Conservation (phyloP, 2,329 filamentous ascomycete species). For the Colletotrichum kahawae region DNA sequence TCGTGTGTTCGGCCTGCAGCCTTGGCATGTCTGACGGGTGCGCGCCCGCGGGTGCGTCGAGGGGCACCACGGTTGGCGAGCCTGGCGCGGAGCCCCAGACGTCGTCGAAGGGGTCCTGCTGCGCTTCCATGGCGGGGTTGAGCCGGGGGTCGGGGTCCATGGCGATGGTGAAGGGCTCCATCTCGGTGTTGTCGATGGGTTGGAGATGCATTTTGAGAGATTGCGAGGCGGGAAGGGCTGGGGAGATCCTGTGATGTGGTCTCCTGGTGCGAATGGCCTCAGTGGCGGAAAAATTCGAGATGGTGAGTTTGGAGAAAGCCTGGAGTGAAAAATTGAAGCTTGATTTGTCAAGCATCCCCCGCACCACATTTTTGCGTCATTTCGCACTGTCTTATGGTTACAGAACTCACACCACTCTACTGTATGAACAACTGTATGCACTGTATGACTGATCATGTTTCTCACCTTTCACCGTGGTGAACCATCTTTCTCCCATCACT, state of each 20-base stretch:
- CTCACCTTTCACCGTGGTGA: background rate
- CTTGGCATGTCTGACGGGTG: constrained; percentile 72
- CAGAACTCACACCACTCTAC: fast-evolving
- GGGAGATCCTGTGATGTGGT: too few relatives aligned
- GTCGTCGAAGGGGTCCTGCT: constrained; percentile 24
- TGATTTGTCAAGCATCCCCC: constrained; percentile 18
- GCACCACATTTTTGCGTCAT: background rate
- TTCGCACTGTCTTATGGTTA: background rate
- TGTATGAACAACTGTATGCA: background rate
- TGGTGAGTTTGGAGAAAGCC: background rate
- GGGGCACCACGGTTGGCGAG: constrained; percentile 2
- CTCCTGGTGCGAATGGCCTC: background rate
- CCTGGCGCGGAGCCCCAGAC: constrained; percentile 25
- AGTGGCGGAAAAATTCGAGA: background rate
- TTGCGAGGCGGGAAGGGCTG: background rate
- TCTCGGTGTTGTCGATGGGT: constrained; percentile 23
- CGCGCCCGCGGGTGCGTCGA: constrained; percentile 5
- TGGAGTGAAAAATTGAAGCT: background rate
- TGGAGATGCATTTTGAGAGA: constrained; percentile 21
- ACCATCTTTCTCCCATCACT: background rate
- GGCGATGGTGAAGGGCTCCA: constrained; percentile 22
- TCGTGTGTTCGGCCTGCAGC: constrained; percentile 78
- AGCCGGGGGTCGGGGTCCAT: constrained; percentile 6
- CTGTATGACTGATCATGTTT: background rate
- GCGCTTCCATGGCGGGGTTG: background rate